phyloP scores from a whole-genome alignment of 257 asterid species.

The Cinchona pubescens region DNA sequence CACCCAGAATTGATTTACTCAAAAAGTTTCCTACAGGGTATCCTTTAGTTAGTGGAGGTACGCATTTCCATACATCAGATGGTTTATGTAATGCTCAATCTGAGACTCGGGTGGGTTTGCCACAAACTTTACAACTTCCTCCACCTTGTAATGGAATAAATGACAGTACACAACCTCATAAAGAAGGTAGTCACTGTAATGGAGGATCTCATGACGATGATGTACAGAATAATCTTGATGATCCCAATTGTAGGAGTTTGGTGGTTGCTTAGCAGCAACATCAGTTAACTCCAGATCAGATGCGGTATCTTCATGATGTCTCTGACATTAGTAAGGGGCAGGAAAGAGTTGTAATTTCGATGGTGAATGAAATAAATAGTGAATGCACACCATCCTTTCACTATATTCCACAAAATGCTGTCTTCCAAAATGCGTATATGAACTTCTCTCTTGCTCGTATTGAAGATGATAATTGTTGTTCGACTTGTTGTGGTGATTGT shows the following conservation, averaged over 20 bases:
- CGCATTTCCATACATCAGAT: neutral
- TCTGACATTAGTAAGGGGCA: conserved; percentile 82
- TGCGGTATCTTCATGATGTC: conserved; percentile 32
- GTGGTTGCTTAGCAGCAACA: conserved; percentile 36
- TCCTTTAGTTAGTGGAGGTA: neutral
- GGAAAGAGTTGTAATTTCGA: conserved; percentile 56
- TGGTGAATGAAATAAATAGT: conserved; percentile 62
- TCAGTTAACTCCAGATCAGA: conserved; percentile 35
- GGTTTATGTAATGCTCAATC: conserved; percentile 29
- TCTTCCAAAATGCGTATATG: conserved; percentile 66
- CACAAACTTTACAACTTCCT: conserved; percentile 27
- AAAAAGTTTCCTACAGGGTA: neutral
- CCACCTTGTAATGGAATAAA: conserved; percentile 33
- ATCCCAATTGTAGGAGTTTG: conserved; percentile 32
- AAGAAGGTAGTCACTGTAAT: conserved; percentile 29
- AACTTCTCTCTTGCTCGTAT: conserved; percentile 70
- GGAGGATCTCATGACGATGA: conserved; percentile 24
- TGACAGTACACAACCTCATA: conserved; percentile 26
- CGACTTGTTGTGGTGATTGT: conserved; percentile 73
- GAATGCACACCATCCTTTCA: conserved; percentile 60
- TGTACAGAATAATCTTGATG: conserved; percentile 33
- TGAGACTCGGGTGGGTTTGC: conserved; percentile 28
- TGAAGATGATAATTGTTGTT: conserved; percentile 59
- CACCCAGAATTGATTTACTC: neutral
- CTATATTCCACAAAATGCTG: conserved; percentile 71